Evolutionary conservation across 768 basidiomycete species (phyloP).

Genomic region (Cystofilobasidium ferigula): DNA sequence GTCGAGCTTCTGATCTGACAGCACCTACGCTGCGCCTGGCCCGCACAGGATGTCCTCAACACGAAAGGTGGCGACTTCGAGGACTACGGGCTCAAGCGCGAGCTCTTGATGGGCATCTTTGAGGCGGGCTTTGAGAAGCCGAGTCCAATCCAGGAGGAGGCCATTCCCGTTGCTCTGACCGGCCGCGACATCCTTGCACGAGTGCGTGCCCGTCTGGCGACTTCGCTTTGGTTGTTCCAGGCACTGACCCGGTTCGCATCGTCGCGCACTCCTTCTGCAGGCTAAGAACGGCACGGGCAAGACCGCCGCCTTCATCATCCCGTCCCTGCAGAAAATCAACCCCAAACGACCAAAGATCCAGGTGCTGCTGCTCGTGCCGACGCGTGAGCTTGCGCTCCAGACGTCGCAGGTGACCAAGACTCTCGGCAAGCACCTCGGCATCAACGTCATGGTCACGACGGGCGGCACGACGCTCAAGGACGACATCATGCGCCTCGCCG

Average conservation of each 20-base stretch:
- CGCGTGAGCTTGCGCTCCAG: constrained; percentile 95
- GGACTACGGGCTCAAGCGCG: constrained; percentile 49
- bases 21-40: neutral
- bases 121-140: constrained; percentile 88
- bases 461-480: constrained; percentile 97
- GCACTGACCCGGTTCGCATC: neutral
- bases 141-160: constrained; percentile 97
- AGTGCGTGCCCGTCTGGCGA: constrained; percentile 51
- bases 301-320: constrained; percentile 98
- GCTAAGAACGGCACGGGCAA: constrained; percentile 66
- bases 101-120: constrained; percentile 98
- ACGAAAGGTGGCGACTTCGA: constrained; percentile 94
- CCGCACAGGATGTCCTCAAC: constrained; percentile 63
- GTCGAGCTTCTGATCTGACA: neutral
- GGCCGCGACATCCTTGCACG: constrained; percentile 89
- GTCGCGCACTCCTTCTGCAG: constrained; percentile 6
- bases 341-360: constrained; percentile 76
- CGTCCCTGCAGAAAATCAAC: constrained; percentile 86
- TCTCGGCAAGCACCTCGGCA: constrained; percentile 85
- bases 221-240: neutral
- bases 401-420: constrained; percentile 98
- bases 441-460: constrained; percentile 98
- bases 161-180: constrained; percentile 86
- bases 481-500: constrained; percentile 83
- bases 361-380: constrained; percentile 90